Conservation (phyloP, 75 land plant genomes). For the Selaginella moellendorffii region DNA sequence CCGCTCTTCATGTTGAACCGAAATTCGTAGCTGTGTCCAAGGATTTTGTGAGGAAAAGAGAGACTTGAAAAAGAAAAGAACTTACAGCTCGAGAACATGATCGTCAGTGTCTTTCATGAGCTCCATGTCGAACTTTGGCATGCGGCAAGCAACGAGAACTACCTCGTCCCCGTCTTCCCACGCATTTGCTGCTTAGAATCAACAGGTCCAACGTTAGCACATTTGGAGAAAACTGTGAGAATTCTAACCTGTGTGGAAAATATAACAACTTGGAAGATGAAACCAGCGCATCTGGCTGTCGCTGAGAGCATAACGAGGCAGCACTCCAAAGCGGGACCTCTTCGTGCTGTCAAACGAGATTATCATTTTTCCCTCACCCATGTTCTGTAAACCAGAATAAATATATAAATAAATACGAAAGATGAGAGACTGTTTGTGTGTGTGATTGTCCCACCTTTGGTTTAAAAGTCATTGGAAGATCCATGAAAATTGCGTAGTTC, state of each 20-base stretch:
- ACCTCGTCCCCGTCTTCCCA: conserved; percentile 98
- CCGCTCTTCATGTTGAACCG: background rate
- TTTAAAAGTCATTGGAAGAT: conserved; percentile 62
- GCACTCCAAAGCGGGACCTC: conserved; percentile 75
- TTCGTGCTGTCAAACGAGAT: conserved; percentile 51
- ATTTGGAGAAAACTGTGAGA: background rate
- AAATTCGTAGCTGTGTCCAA: conserved; percentile 5
- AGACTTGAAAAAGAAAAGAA: background rate
- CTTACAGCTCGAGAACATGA: no score
- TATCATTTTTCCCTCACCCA: conserved; percentile 27
- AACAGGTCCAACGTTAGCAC: conserved; percentile 16
- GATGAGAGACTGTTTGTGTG: background rate
- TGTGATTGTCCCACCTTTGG: conserved; percentile 44
- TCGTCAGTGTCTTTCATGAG: conserved; percentile 32
- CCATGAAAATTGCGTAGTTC: conserved; percentile 94
- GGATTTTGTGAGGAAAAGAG: no score
- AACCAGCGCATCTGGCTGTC: conserved; percentile 79
- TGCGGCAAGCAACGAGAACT: conserved; percentile 62
- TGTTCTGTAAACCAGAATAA: background rate
- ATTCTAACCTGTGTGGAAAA: conserved; percentile 95
- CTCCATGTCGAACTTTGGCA: conserved; percentile 56
- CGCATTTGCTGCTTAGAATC: conserved; percentile 56
- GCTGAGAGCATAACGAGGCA: conserved; percentile 86
- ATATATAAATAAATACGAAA: background rate
- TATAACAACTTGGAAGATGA: conserved; percentile 76